Evolutionary conservation across 768 basidiomycete species (phyloP).

Genomic region (Cyclocybe aegerita): DNA sequence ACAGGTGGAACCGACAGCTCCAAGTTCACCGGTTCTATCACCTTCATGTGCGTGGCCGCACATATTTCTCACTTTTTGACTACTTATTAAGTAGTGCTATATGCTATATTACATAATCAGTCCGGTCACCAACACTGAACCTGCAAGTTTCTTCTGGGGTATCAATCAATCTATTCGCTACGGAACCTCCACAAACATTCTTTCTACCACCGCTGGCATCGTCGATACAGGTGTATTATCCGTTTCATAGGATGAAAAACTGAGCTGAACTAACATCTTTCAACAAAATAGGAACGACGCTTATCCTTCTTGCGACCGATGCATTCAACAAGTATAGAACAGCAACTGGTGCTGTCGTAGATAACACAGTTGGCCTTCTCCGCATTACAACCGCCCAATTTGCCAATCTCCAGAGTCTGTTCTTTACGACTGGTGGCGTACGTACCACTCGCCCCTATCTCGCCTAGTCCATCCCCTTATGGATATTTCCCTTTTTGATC

Average conservation of each 20-base stretch:
- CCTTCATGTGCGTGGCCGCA: conserved; percentile 3
- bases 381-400: conserved; percentile 51
- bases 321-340: conserved; percentile 41
- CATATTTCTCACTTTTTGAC: conserved; percentile 5
- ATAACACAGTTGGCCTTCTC: conserved; percentile 42
- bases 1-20: conserved; percentile 36
- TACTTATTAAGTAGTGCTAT: not conserved
- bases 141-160: conserved; percentile 56
- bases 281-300: conserved; percentile 37
- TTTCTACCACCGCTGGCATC: conserved; percentile 50
- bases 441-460: conserved; percentile 13
- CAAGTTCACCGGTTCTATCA: conserved; percentile 22
- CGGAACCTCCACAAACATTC: conserved; percentile 41
- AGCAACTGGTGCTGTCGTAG: conserved; percentile 44
- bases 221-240: conserved; percentile 49
- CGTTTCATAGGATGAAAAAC: not conserved
- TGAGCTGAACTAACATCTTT: not conserved
- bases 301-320: conserved; percentile 44
- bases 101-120: conserved; percentile 23
- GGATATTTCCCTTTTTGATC: not conserved
- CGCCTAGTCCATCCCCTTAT: not conserved
- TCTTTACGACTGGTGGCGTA: conserved; percentile 52
- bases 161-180: conserved; percentile 57
- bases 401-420: conserved; percentile 45
- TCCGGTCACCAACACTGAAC: conserved; percentile 46